phyloP scores from a whole-genome alignment of 306 rosid species.

The Cucumis cinereus region DNA sequence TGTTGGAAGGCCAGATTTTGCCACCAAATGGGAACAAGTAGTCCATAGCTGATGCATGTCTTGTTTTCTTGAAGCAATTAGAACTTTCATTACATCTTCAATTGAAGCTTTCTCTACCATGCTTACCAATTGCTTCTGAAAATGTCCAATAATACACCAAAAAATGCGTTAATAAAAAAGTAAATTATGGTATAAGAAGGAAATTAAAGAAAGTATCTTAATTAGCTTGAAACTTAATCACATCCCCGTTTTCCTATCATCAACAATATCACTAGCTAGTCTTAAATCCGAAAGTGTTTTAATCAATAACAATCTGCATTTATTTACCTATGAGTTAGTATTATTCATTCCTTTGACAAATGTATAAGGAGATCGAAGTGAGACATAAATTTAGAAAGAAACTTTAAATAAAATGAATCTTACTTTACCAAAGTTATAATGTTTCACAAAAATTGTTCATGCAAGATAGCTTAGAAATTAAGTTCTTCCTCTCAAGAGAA shows the following conservation, averaged over 20 bases:
- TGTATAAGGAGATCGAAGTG: neutral
- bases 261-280: neutral
- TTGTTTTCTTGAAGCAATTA: constrained; percentile 82
- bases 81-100: constrained; percentile 95
- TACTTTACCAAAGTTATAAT: neutral
- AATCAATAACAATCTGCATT: neutral
- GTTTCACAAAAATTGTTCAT: neutral
- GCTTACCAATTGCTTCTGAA: constrained; percentile 88
- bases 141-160: neutral
- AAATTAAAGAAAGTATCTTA: neutral
- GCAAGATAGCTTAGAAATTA: neutral
- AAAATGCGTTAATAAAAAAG: neutral
- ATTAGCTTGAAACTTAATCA: neutral
- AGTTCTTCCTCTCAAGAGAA: neutral
- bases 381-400: neutral
- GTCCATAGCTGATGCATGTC: constrained; percentile 98
- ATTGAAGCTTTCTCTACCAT: constrained; percentile 96
- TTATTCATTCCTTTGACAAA: neutral
- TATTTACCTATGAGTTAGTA: neutral
- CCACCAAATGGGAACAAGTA: constrained; percentile 85
- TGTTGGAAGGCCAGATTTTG: constrained; percentile 83
- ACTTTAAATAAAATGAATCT: neutral
- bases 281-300: neutral
- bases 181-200: neutral
- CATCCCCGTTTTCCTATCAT: neutral